These are phyloP conservation scores for Gaultheria prostrata DNA, from an alignment of 148 eudicot species.

Conservation along the genomic window DNA sequence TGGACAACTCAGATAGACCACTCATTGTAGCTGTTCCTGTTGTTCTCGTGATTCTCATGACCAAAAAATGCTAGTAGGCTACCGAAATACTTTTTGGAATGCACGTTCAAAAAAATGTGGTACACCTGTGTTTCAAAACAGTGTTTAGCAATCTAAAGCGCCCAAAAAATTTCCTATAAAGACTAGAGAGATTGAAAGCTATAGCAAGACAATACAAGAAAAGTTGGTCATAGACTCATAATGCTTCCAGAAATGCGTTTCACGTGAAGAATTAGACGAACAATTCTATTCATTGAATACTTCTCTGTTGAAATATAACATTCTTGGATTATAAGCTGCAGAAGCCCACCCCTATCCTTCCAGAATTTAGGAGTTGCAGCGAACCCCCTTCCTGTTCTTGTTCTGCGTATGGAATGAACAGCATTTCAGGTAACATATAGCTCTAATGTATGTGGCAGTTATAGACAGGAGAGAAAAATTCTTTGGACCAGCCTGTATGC, in stretches of 20 bases:
- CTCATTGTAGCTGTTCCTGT: neutral
- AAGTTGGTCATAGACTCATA: neutral
- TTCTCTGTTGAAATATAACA: neutral
- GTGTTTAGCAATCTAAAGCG: neutral
- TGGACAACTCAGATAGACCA: slow-evolving; percentile 12
- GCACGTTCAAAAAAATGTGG: neutral
- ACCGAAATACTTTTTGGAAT: neutral
- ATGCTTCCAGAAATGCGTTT: neutral
- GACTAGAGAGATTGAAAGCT: neutral
- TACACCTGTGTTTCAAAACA: neutral
- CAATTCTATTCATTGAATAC: too few species aligned
- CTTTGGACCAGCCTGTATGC: neutral
- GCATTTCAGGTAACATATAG: neutral
- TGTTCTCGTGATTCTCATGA: slow-evolving; percentile 4
- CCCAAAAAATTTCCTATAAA: neutral
- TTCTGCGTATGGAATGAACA: neutral
- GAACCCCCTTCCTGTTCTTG: neutral
- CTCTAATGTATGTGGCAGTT: neutral
- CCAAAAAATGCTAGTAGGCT: neutral
- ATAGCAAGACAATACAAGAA: neutral
- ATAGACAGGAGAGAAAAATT: neutral
- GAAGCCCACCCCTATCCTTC: neutral
- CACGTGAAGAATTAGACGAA: neutral
- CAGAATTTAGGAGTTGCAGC: neutral
- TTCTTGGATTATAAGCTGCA: neutral